Evolutionary conservation across 176 grass and related monocot species (phyloP).

Genomic region (Oryza meridionalis): DNA sequence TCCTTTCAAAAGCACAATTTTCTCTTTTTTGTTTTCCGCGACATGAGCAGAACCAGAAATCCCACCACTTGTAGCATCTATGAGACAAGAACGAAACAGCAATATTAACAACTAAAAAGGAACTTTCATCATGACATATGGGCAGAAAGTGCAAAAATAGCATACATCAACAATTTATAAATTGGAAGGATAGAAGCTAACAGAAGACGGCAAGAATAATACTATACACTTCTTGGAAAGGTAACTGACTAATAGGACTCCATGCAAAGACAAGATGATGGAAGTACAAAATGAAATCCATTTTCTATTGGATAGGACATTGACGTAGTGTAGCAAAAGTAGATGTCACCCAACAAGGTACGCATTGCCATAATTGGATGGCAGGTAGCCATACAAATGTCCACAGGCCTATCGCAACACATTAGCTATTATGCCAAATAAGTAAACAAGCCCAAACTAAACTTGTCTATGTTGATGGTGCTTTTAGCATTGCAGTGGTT

Average conservation of each 20-base stretch:
- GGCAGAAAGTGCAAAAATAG: conserved; percentile 12
- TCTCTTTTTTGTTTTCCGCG: conserved; percentile 70
- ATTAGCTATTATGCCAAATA: conserved; percentile 18
- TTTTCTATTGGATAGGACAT: neutral
- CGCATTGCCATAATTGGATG: neutral
- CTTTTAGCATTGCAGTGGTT: neutral
- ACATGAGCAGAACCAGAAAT: conserved; percentile 47
- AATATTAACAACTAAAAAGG: conserved; percentile 23
- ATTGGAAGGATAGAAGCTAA: conserved; percentile 8
- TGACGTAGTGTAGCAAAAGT: neutral
- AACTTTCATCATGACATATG: conserved; percentile 9
- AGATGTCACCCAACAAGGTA: neutral
- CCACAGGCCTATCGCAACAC: neutral
- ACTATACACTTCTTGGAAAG: conserved; percentile 1
- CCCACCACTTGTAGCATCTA: conserved; percentile 61
- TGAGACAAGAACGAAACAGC: neutral
- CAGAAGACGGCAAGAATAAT: neutral
- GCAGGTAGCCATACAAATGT: conserved; percentile 11
- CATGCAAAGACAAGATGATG: neutral
- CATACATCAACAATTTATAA: conserved; percentile 8
- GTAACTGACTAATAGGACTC: conserved; percentile 6
- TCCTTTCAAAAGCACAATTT: conserved; percentile 85
- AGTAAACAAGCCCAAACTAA: neutral
- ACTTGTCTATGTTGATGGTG: conserved; percentile 5
- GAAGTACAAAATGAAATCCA: neutral